Conservation (phyloP, 2,329 filamentous ascomycete genomes). For the Decorospora gaudefroyi region DNA sequence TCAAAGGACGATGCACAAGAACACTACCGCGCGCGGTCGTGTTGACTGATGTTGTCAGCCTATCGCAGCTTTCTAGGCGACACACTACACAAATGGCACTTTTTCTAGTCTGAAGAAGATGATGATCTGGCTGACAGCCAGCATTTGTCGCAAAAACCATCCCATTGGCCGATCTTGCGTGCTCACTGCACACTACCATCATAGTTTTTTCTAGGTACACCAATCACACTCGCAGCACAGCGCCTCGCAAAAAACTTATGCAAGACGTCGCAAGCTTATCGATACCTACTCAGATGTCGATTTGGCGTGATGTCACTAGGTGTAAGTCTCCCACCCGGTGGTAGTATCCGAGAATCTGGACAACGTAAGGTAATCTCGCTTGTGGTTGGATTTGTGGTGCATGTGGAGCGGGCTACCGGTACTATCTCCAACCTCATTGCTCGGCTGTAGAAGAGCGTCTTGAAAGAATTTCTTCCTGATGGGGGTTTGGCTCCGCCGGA, state of each 20-base stretch:
- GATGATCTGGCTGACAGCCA: not conserved
- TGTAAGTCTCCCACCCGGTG: constrained; percentile 2
- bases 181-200: not conserved
- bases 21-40: constrained; percentile 5
- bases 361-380: constrained; percentile 12
- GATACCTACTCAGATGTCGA: constrained; percentile 12
- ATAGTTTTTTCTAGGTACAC: constrained; percentile 5
- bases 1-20: not conserved
- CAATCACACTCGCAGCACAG: constrained; percentile 12
- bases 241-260: constrained; percentile 5
- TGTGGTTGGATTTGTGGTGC: constrained; percentile 5
- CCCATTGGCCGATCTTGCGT: constrained; percentile 11
- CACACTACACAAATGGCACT: too few relatives aligned
- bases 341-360: constrained; percentile 13
- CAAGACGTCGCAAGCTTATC: constrained; percentile 14
- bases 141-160: not conserved
- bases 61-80: not conserved
- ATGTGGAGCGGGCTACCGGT: constrained; percentile 4
- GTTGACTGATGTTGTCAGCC: not conserved
- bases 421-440: not conserved
- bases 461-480: not conserved
- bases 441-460: constrained; percentile 1
- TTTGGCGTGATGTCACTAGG: constrained; percentile 11
- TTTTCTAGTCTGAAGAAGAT: too few relatives aligned
- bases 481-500: not conserved